Conservation (phyloP, 805 yeast genomes). For the Maudiozyma turicensis region DNA sequence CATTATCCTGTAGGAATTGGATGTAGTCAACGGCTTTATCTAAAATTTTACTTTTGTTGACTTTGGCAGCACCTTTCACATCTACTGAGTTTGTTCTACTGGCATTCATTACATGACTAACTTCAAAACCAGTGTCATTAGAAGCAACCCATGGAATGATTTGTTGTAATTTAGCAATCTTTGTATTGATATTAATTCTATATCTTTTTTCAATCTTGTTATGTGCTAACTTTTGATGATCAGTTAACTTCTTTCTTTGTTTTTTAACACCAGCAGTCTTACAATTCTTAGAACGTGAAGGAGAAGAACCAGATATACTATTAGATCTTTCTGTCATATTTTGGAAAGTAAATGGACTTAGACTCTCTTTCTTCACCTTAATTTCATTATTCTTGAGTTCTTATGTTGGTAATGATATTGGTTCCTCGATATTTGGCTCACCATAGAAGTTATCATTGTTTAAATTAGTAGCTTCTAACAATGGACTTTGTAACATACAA, state of each 20-base stretch:
- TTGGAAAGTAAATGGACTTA: neutral
- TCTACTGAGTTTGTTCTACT: constrained; percentile 13
- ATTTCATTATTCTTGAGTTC: neutral
- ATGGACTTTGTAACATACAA: neutral
- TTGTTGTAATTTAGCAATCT: constrained; percentile 56
- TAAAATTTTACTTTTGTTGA: constrained; percentile 58
- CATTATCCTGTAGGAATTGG: constrained; percentile 41
- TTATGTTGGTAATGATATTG: neutral
- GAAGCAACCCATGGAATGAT: constrained; percentile 59
- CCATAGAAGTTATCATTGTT: neutral
- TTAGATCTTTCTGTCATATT: neutral
- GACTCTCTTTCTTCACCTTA: neutral
- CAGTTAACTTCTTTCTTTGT: constrained; percentile 45
- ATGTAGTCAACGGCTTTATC: constrained; percentile 62
- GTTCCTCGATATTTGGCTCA: neutral
- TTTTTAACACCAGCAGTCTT: constrained; percentile 14
- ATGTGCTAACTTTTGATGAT: constrained; percentile 58
- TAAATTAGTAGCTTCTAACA: neutral
- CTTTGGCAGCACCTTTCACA: constrained; percentile 36
- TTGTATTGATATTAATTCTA: constrained; percentile 61
- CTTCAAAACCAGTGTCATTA: constrained; percentile 54
- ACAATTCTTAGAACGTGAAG: neutral
- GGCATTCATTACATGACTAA: constrained; percentile 13
- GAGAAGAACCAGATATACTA: neutral
- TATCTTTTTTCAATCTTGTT: constrained; percentile 64